Evolutionary conservation across 2,329 filamentous ascomycete species (phyloP).

Genomic region (Sordariomycetes sp.): DNA sequence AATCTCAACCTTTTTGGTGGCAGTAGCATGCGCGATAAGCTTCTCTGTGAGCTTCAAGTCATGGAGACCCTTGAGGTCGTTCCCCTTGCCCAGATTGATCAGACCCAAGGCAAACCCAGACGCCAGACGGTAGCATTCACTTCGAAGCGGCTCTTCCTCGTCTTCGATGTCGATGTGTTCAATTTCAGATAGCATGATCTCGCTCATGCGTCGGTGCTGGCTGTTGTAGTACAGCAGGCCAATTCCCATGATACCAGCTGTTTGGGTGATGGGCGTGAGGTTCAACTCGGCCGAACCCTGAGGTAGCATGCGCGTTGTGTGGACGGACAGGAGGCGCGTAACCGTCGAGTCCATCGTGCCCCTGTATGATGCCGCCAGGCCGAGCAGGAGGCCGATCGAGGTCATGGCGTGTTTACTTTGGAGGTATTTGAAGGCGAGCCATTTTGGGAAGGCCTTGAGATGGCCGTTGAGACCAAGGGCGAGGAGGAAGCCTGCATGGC

Average conservation of each 20-base stretch:
- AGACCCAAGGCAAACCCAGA: constrained; percentile 89
- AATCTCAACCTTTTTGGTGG: constrained; percentile 82
- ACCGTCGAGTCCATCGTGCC: constrained; percentile 97
- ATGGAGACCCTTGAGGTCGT: constrained; percentile 77
- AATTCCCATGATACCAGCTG: constrained; percentile 94
- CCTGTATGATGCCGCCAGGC: constrained; percentile 85
- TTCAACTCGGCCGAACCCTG: constrained; percentile 90
- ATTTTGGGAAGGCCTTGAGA: constrained; percentile 88
- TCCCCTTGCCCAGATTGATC: constrained; percentile 89
- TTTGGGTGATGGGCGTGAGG: constrained; percentile 85
- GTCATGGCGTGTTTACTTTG: constrained; percentile 99
- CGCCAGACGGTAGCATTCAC: constrained; percentile 92
- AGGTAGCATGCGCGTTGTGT: constrained; percentile 90
- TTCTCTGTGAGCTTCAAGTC: constrained; percentile 92
- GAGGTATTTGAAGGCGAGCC: constrained; percentile 98
- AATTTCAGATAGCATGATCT: constrained; percentile 97
- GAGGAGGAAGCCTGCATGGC: constrained; percentile 90
- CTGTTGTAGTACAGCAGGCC: constrained; percentile 90
- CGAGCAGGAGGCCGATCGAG: constrained; percentile 87
- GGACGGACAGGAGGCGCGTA: constrained; percentile 85
- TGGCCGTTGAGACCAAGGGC: constrained; percentile 91
- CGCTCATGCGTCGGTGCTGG: constrained; percentile 96
- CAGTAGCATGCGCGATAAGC: constrained; percentile 74
- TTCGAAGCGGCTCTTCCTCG: constrained; percentile 76
- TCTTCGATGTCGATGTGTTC: constrained; percentile 73